phyloP scores from a whole-genome alignment of 352 stramenopile genomes.

The Phytopythium montanum region DNA sequence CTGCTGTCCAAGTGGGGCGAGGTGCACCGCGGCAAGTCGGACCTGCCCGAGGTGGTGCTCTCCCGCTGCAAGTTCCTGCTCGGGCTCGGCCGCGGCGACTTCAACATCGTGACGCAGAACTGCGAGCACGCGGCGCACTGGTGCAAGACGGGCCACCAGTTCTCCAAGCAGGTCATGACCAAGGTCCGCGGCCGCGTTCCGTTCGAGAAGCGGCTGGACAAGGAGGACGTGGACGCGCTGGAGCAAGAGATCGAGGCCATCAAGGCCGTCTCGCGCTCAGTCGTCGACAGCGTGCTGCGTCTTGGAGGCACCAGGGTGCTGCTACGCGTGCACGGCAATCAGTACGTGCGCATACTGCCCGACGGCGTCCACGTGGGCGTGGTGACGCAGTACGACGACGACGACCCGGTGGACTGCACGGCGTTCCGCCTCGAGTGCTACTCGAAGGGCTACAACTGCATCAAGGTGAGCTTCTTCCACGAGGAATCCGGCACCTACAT shows the following conservation, averaged over 20 bases:
- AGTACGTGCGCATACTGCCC: conserved; percentile 44
- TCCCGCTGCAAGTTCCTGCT: conserved; percentile 72
- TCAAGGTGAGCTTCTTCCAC: conserved; percentile 73
- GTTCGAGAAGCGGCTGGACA: conserved; percentile 55
- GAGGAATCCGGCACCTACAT: conserved; percentile 57
- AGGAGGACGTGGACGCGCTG: conserved; percentile 61
- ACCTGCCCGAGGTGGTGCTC: conserved; percentile 70
- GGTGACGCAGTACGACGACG: conserved; percentile 31
- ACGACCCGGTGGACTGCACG: conserved; percentile 33
- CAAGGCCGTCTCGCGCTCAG: conserved; percentile 46
- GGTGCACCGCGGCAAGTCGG: conserved; percentile 64
- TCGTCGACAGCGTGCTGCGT: conserved; percentile 56
- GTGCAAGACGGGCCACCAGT: conserved; percentile 78
- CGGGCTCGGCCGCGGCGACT: conserved; percentile 61
- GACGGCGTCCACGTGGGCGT: conserved; percentile 44
- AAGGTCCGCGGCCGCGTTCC: conserved; percentile 44
- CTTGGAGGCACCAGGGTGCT: conserved; percentile 51
- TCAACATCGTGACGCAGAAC: conserved; percentile 81
- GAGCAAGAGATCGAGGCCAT: conserved; percentile 63
- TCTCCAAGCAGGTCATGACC: conserved; percentile 68
- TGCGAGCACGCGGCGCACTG: conserved; percentile 79
- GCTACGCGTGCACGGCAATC: conserved; percentile 56
- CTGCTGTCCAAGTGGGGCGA: conserved; percentile 68
- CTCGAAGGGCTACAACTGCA: conserved; percentile 74
- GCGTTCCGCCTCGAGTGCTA: conserved; percentile 59